Evolutionary conservation across 495 filamentous ascomycete species (phyloP), one percentile per base, ranked within the genome.

Genomic region (Annulohypoxylon stygium): DNA sequence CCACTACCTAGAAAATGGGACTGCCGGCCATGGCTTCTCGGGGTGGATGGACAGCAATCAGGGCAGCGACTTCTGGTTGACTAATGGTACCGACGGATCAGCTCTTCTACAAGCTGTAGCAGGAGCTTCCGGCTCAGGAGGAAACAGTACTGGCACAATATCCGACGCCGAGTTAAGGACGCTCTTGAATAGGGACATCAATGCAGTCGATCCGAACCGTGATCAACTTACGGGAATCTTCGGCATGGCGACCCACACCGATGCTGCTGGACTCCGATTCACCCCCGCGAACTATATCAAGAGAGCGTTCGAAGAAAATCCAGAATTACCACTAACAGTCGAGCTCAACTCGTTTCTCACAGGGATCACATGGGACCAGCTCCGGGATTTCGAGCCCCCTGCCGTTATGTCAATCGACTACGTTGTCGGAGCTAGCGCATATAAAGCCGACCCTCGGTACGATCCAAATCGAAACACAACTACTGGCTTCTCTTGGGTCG

Each of bases 381-480:
- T 70, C 51, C 65, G 26, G 26, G 57, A 67, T 50, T 45, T 59
- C 37, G 36, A 74, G 5, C 70, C 70, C 18, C 81, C 81, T 4
- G 71, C 62, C 2, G 82, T 81, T 25, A 79, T 78, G 69, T 80
- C 81, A 9, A 74, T 86, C 47, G 73, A 84, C 61, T 79, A 79
- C 39, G 76, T 81, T 14, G 53, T 76, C 30, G 83, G 83, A 12
- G 53, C 69, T 4, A 79, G 75, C 23, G 63, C 82, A 11, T 86
- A 85, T 70, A 69, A 71, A 26, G 84, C 84, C 12, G 82, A 85
- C 53, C 81, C 83, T 8, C 75, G 79, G 33, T 74, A 78, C 60
- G 51, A 76, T 36, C 58, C 75, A 0, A 64, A 50, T 23, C 63
- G 37, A 10, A 76, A 76, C 20, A 68, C 69, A 50, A 81, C 74